These are phyloP conservation scores for Baorangia bicolor DNA, from an alignment of 768 basidiomycete genomes.

Conservation along the genomic window DNA sequence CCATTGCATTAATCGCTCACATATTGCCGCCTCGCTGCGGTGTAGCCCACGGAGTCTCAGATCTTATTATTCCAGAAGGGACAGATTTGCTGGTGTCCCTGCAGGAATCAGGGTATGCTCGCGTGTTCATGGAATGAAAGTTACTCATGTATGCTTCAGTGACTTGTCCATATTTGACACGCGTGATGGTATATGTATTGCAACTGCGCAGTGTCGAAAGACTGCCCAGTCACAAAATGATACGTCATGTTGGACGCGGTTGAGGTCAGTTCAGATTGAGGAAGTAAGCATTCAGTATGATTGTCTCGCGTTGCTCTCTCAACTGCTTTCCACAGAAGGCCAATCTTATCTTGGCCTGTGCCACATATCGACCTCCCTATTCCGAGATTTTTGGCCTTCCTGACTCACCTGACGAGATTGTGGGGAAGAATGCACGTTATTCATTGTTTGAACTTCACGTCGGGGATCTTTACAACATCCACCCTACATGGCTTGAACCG, in stretches of 20 bases:
- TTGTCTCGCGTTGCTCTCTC: background rate
- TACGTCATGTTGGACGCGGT: conserved; percentile 20
- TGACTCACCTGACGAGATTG: conserved; percentile 12
- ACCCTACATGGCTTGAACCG: conserved; percentile 37
- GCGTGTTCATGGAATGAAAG: background rate
- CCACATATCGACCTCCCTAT: conserved; percentile 30
- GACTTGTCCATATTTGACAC: conserved; percentile 52
- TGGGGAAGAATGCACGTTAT: conserved; percentile 10
- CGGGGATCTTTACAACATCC: conserved; percentile 18
- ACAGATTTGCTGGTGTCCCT: conserved; percentile 49
- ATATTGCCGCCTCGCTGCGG: conserved; percentile 50
- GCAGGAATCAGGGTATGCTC: conserved; percentile 62
- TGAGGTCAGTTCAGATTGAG: conserved; percentile 20
- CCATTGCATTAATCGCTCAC: conserved; percentile 27
- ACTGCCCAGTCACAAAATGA: conserved; percentile 1
- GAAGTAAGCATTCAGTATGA: conserved; percentile 12
- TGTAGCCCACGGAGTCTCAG: conserved; percentile 39
- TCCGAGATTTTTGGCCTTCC: conserved; percentile 23
- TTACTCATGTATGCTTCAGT: conserved; percentile 34
- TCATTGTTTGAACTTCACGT: conserved; percentile 28
- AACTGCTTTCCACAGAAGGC: conserved; percentile 12
- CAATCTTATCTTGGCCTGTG: conserved; percentile 46
- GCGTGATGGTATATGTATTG: conserved; percentile 47
- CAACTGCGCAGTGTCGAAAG: conserved; percentile 17
- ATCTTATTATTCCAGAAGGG: conserved; percentile 46